phyloP scores from a whole-genome alignment of 345 rosid species.

The Heritiera littoralis region DNA sequence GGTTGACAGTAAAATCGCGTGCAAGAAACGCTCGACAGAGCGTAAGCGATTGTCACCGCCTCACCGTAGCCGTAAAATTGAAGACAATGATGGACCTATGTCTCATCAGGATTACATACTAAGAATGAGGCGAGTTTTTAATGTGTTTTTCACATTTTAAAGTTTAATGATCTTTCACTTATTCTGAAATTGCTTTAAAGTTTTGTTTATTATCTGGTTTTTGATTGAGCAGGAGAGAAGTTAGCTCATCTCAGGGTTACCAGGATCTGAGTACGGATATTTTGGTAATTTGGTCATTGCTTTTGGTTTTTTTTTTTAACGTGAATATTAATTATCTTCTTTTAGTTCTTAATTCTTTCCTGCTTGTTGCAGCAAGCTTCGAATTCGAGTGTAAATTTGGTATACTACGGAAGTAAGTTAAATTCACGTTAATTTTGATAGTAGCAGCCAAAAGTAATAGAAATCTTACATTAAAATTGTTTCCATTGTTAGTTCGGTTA shows the following conservation, averaged over 20 bases:
- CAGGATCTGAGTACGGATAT: slow-evolving; percentile 46
- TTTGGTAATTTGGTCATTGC: slow-evolving; percentile 40
- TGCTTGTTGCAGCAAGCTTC: slow-evolving; percentile 41
- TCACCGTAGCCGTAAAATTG: slow-evolving; percentile 18
- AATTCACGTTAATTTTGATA: neutral
- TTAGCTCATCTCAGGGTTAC: slow-evolving; percentile 35
- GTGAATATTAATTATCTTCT: neutral
- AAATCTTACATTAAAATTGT: neutral
- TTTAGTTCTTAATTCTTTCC: neutral
- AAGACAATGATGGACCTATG: slow-evolving; percentile 50
- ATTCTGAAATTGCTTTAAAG: neutral
- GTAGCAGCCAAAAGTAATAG: neutral
- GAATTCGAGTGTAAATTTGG: slow-evolving; percentile 41
- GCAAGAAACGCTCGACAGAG: slow-evolving; percentile 37
- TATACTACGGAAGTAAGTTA: slow-evolving; percentile 55
- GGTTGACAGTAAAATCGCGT: slow-evolving; percentile 19
- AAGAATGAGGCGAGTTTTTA: slow-evolving; percentile 45
- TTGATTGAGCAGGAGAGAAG: slow-evolving; percentile 53
- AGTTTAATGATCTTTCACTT: neutral
- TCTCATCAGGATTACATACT: slow-evolving; percentile 61
- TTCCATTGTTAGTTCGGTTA: neutral
- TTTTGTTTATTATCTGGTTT: neutral
- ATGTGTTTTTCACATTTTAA: slow-evolving; percentile 8
- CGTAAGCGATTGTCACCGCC: slow-evolving; percentile 27
- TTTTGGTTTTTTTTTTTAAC: neutral